Evolutionary conservation across 768 basidiomycete genomes (phyloP).

Genomic region (Naganishia kalamii): DNA sequence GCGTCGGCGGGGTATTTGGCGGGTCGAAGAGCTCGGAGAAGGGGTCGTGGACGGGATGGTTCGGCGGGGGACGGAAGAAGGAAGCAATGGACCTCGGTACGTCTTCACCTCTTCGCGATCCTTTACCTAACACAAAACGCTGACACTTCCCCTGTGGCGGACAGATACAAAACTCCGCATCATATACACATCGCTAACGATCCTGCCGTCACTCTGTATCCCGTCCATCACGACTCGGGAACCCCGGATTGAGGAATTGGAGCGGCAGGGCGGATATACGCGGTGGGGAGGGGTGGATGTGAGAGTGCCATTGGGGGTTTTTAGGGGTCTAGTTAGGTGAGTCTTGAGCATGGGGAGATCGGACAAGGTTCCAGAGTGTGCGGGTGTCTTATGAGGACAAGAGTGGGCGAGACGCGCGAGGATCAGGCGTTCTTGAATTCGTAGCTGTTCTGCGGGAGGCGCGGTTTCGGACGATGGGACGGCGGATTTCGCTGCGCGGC

Average conservation of each 20-base stretch:
- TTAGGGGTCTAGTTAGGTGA: conserved; percentile 40
- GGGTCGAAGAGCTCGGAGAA: conserved; percentile 5
- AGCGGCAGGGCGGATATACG: conserved; percentile 43
- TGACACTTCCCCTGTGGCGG: conserved; percentile 7
- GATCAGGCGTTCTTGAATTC: too few species aligned
- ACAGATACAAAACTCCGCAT: conserved; percentile 36
- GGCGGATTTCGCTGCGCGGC: too few species aligned
- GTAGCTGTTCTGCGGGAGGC: too few species aligned
- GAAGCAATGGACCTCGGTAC: conserved; percentile 40
- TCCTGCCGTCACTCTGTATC: conserved; percentile 41
- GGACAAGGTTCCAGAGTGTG: too few species aligned
- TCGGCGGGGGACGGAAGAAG: conserved; percentile 23
- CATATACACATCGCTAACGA: conserved; percentile 42
- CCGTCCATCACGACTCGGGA: conserved; percentile 40
- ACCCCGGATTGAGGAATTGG: conserved; percentile 38
- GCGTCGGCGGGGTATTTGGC: conserved; percentile 38
- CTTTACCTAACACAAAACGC: neutral
- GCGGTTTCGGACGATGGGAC: too few species aligned
- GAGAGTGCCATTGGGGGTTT: conserved; percentile 39
- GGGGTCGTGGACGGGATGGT: conserved; percentile 1
- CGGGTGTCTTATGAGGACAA: too few species aligned
- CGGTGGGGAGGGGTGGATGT: conserved; percentile 42
- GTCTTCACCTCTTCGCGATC: neutral
- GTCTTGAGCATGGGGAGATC: conserved; percentile 6
- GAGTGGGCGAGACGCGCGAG: too few species aligned